Evolutionary conservation across 2,329 filamentous ascomycete genomes (phyloP).

Genomic region (Ophiostoma novo-ulmi): DNA sequence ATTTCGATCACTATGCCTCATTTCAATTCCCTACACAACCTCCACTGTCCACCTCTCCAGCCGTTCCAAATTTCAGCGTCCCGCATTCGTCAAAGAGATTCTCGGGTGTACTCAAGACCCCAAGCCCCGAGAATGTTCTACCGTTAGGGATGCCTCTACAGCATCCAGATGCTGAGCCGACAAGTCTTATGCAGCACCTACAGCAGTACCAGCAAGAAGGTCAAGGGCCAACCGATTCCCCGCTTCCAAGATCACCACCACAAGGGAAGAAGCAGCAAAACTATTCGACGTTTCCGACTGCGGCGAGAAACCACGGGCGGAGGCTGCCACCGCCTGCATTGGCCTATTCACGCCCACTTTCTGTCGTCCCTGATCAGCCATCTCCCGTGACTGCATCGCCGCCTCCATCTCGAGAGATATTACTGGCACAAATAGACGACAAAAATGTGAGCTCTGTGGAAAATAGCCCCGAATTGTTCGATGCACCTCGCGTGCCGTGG

Average conservation of each 20-base stretch:
- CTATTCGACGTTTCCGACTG: not conserved
- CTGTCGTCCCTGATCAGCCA: constrained; percentile 51
- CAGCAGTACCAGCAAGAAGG: constrained; percentile 23
- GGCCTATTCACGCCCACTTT: constrained; percentile 47
- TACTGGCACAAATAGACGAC: not conserved
- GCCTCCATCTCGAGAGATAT: not conserved
- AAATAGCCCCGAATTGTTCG: not conserved
- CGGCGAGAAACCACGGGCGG: not conserved
- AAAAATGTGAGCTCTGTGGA: not conserved
- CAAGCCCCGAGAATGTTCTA: not conserved
- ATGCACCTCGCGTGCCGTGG: not conserved
- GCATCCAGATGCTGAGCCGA: not conserved
- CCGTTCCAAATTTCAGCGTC: constrained; percentile 48
- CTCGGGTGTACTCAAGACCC: constrained; percentile 36
- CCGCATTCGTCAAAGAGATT: constrained; percentile 44
- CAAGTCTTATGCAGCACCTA: constrained; percentile 22
- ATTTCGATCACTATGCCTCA: not conserved
- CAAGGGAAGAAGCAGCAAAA: constrained; percentile 1
- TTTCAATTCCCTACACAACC: not conserved
- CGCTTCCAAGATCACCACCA: constrained; percentile 21
- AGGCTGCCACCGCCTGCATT: constrained; percentile 43
- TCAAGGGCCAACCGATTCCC: not conserved
- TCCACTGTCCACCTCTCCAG: constrained; percentile 23
- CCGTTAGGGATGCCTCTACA: not conserved
- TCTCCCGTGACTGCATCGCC: constrained; percentile 35